Evolutionary conservation across 352 stramenopile species (phyloP).

Genomic region (Halophytophthora polymorphica): DNA sequence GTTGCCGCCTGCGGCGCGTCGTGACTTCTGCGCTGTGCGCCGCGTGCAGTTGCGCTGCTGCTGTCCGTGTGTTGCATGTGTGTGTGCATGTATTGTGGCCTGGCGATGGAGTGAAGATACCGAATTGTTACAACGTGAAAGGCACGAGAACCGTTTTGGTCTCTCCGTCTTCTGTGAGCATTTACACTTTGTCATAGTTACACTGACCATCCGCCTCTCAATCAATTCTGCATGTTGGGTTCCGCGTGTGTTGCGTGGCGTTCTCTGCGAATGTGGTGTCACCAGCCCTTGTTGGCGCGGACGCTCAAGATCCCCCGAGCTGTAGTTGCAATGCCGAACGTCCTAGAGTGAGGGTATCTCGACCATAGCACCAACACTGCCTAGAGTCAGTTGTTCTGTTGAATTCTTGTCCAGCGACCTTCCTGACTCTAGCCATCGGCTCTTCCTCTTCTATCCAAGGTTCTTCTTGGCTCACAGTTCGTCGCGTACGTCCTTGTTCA

Average conservation of each 20-base stretch:
- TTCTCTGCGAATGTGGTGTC: too few species aligned
- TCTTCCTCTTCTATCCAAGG: too few species aligned
- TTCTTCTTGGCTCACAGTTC: too few species aligned
- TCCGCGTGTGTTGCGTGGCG: conserved; percentile 1
- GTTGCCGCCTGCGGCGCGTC: neutral
- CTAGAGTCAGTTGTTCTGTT: conserved; percentile 3
- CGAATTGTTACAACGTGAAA: conserved; percentile 42
- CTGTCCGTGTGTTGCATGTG: neutral
- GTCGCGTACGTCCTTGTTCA: too few species aligned
- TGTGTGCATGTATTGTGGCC: conserved; percentile 1
- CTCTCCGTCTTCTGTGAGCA: conserved; percentile 50
- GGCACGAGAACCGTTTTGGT: conserved; percentile 44
- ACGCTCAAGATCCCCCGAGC: too few species aligned
- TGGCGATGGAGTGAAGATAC: conserved; percentile 55
- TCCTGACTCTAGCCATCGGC: too few species aligned
- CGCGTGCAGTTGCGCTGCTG: neutral
- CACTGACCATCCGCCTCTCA: conserved; percentile 52
- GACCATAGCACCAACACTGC: conserved; percentile 2
- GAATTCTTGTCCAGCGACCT: too few species aligned
- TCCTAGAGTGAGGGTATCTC: neutral
- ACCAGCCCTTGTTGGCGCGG: too few species aligned
- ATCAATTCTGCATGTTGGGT: conserved; percentile 6
- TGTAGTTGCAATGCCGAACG: too few species aligned
- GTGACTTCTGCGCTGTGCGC: too few species aligned
- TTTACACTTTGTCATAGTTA: conserved; percentile 72